A percentile compares a stretch with the other conserved stretches of the same genome.
Evolutionary conservation across 768 basidiomycete species (phyloP).

Genomic region (Termitomyces sp.): DNA sequence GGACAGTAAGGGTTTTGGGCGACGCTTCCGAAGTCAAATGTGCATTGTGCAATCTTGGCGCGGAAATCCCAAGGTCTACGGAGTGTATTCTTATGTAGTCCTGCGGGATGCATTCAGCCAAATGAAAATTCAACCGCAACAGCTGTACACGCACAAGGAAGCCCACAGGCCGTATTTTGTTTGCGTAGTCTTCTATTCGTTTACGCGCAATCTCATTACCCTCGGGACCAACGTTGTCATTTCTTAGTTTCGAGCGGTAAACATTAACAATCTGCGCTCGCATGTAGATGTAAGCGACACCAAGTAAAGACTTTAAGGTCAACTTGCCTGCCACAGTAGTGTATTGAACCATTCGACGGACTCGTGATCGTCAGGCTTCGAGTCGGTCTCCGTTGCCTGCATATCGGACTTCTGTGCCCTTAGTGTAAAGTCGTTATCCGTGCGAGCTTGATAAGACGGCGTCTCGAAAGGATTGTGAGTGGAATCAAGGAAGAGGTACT

Average conservation of each 20-base stretch:
- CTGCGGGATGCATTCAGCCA: conserved; percentile 33
- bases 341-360: conserved; percentile 91
- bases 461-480: conserved; percentile 53
- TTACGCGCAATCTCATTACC: conserved; percentile 83
- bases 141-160: conserved; percentile 56
- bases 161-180: conserved; percentile 65
- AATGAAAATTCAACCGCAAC: not conserved
- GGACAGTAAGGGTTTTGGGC: conserved; percentile 26
- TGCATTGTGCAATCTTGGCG: conserved; percentile 75
- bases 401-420: conserved; percentile 30
- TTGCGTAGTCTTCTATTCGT: conserved; percentile 78
- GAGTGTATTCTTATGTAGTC: conserved; percentile 85
- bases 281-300: not conserved
- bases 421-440: conserved; percentile 43
- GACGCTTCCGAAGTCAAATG: conserved; percentile 38
- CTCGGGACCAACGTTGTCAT: conserved; percentile 63
- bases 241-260: conserved; percentile 75
- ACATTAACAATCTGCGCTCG: conserved; percentile 54
- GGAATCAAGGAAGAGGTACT: conserved; percentile 93
- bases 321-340: conserved; percentile 70
- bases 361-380: conserved; percentile 42
- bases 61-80: conserved; percentile 76
- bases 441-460: conserved; percentile 56
- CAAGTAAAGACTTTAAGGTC: not conserved
- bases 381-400: conserved; percentile 19